Conservation (phyloP, 1,139 yeast genomes). For the Scheffersomyces titani region DNA sequence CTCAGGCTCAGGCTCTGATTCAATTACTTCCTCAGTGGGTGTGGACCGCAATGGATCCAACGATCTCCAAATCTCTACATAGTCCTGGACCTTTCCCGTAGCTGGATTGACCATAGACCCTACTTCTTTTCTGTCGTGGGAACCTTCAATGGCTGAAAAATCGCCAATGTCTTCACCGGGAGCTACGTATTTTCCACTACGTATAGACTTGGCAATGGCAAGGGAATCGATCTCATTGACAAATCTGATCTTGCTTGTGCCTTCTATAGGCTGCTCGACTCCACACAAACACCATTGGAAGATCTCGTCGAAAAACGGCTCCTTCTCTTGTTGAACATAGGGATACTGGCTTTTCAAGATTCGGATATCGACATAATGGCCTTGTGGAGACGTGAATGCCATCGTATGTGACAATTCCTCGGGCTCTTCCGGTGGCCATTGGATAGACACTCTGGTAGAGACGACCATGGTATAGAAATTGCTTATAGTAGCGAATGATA, state of each 20-base stretch:
- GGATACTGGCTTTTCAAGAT: conserved; percentile 28
- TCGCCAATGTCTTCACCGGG: conserved; percentile 46
- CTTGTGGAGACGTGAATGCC: conserved; percentile 48
- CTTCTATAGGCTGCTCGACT: conserved; percentile 32
- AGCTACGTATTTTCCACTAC: conserved; percentile 20
- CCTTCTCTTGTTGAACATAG: conserved; percentile 7
- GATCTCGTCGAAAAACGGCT: conserved; percentile 22
- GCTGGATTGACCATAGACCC: conserved; percentile 55
- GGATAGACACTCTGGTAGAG: conserved; percentile 50
- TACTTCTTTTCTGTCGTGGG: conserved; percentile 50
- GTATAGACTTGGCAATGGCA: conserved; percentile 26
- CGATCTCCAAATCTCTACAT: conserved; percentile 61
- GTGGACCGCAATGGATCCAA: conserved; percentile 40
- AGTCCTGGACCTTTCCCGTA: conserved; percentile 44
- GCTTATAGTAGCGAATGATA: neutral
- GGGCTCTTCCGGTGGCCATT: conserved; percentile 51
- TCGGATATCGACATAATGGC: conserved; percentile 48
- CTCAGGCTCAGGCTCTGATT: conserved; percentile 9
- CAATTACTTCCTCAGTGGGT: conserved; percentile 31
- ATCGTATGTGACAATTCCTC: conserved; percentile 52
- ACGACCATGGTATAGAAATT: conserved; percentile 22
- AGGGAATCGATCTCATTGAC: conserved; percentile 47
- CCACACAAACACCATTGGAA: conserved; percentile 45
- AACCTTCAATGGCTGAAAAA: conserved; percentile 38
- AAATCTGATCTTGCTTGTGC: conserved; percentile 34